Percentiles rank a stretch among this genome's conserved stretches.
phyloP scores from a whole-genome alignment of 371 early-diverging fungal species.

The Mucor saturninus region DNA sequence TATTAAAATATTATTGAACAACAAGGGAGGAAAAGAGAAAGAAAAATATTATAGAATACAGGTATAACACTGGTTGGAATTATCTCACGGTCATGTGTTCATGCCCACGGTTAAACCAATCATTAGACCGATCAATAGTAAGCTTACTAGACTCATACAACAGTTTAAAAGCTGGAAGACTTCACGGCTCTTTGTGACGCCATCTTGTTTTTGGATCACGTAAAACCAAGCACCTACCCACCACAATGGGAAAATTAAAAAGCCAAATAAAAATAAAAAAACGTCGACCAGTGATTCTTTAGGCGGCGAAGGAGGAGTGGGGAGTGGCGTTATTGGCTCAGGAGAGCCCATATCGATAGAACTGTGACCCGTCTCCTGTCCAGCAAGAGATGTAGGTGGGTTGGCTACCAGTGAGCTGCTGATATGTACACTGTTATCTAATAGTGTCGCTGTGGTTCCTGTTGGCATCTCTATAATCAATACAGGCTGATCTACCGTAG shows the following conservation, averaged over 20 bases:
- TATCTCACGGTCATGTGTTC: constrained; percentile 30
- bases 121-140: constrained; percentile 20
- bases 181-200: neutral
- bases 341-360: neutral
- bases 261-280: constrained; percentile 31
- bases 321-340: neutral
- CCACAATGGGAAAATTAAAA: constrained; percentile 33
- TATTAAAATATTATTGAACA: neutral
- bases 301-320: too few species aligned
- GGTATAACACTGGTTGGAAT: neutral
- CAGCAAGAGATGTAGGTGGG: neutral
- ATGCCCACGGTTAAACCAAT: constrained; percentile 21
- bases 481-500: neutral
- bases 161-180: constrained; percentile 23
- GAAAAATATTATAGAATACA: neutral
- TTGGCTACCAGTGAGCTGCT: neutral
- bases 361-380: neutral
- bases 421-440: neutral
- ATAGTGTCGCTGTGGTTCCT: neutral
- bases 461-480: neutral
- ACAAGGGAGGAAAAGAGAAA: neutral
- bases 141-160: constrained; percentile 19
- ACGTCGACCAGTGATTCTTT: constrained; percentile 3
- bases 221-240: constrained; percentile 27
- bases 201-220: constrained; percentile 7